phyloP scores from a whole-genome alignment of 352 stramenopile species.

The Globisporangium ultimum region DNA sequence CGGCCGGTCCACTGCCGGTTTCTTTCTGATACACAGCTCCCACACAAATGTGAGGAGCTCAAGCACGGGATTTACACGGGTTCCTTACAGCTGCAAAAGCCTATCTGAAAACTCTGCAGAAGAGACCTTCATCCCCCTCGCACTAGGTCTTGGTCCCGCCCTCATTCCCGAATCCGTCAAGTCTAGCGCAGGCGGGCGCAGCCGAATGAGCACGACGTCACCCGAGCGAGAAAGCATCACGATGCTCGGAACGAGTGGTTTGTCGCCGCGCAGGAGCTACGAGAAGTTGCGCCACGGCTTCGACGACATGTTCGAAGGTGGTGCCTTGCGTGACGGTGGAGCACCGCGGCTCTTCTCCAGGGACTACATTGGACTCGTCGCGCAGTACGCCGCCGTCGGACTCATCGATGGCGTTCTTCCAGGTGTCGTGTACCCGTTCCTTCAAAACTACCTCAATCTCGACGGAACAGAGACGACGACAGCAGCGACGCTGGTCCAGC shows the following conservation, averaged over 20 bases:
- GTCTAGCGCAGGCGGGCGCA: neutral
- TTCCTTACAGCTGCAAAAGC: too few relatives aligned
- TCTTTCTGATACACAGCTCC: too few relatives aligned
- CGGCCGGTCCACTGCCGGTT: too few relatives aligned
- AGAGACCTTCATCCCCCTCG: too few relatives aligned
- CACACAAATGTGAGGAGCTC: too few relatives aligned
- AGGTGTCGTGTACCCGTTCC: too few relatives aligned
- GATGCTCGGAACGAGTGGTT: slow-evolving; percentile 1
- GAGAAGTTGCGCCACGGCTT: slow-evolving; percentile 7
- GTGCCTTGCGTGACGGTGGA: slow-evolving; percentile 17
- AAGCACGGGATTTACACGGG: too few relatives aligned
- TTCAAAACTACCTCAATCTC: too few relatives aligned
- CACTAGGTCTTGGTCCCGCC: neutral
- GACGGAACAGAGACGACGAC: too few relatives aligned
- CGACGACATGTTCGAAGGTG: slow-evolving; percentile 16
- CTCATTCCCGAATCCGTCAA: neutral
- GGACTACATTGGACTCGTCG: neutral
- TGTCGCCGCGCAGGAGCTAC: neutral
- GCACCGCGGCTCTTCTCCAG: neutral
- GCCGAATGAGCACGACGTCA: neutral
- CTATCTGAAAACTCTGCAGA: too few relatives aligned
- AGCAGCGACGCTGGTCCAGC: too few relatives aligned
- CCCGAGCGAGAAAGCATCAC: slow-evolving; percentile 6
- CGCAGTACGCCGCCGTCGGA: neutral
- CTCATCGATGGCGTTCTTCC: too few relatives aligned